Evolutionary conservation across 306 rosid genomes (phyloP), one percentile per base, ranked within the genome.

Genomic region (Canavalia ensiformis): DNA sequence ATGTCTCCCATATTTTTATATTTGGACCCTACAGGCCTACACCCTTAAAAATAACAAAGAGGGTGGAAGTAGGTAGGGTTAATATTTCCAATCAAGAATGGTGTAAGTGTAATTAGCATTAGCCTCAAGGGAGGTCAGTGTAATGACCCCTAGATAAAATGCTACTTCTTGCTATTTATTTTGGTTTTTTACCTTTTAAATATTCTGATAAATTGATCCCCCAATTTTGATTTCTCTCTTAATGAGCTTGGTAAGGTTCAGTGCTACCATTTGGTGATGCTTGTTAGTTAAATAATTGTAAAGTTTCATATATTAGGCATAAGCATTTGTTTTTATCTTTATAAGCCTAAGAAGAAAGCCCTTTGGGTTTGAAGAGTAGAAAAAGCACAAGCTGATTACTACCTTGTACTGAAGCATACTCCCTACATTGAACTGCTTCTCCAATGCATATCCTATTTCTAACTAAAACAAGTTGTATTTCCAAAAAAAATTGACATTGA

Each of bases 191-290:
- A 1, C 63, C 11, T 11, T 55, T 39, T 56, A 6, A 56, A 72
- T 72, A 55, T 8, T 34, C 35, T 35, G 75, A 72, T 72, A 44
- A 68, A 70, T 7, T 39, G 33, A 50, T 50, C 49, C 3, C 35
- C 4, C 13, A 28, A 25, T 9, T 42, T 29, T 57, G 28, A 52
- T 74, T 56, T 74, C 49, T 13, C 13, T 2, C 33, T 33, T 51
- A 33, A 51, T 67, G 7, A n/a, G 62, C 47, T 1, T 6, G 13
- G 33, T 71, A 50, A 34, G 25, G 25, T 18, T 18, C 25, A 58
- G 62, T 71, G 54, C 57, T 11, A 3, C 58, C 74, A 49, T 33
- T 10, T 50, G 33, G 28, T 50, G 60, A 1, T 33, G 31, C 46
- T 31, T 31, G 37, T 68, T 10, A 42, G 11, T 11, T 1, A 45